Conservation (phyloP, 1,139 yeast genomes). For the Sugiyamaella pinicola region DNA sequence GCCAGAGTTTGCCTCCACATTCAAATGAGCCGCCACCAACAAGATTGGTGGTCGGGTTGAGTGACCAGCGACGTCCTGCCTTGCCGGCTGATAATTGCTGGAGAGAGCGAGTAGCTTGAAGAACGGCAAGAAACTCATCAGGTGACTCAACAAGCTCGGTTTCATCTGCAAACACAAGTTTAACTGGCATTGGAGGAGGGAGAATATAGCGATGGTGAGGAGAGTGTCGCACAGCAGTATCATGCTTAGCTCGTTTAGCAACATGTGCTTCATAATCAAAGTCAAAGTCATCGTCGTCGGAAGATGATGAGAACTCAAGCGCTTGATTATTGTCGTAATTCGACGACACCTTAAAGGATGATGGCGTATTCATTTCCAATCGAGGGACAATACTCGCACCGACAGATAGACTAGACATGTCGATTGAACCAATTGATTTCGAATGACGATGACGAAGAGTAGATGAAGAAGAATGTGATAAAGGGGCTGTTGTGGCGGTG, state of each 20-base stretch:
- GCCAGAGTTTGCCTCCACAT: slow-evolving; percentile 45
- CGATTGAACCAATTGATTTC: slow-evolving; percentile 23
- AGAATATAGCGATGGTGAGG: slow-evolving; percentile 10
- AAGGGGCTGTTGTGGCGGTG: not conserved
- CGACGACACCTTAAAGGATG: not conserved
- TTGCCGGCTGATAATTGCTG: slow-evolving; percentile 44
- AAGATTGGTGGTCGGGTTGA: slow-evolving; percentile 19
- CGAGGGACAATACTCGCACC: slow-evolving; percentile 19
- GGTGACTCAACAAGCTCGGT: slow-evolving; percentile 37
- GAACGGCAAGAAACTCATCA: slow-evolving; percentile 43
- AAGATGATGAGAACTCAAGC: slow-evolving; percentile 15
- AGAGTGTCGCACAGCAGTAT: not conserved
- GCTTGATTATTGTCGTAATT: slow-evolving; percentile 9
- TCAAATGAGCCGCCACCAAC: slow-evolving; percentile 42
- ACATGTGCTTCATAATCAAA: slow-evolving; percentile 18
- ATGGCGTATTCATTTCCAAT: slow-evolving; percentile 9
- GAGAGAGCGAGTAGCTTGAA: slow-evolving; percentile 47
- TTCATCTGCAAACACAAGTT: slow-evolving; percentile 32
- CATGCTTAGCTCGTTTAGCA: slow-evolving; percentile 7
- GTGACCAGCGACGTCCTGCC: slow-evolving; percentile 33
- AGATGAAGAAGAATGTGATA: not conserved
- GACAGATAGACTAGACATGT: slow-evolving; percentile 8
- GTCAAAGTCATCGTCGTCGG: slow-evolving; percentile 20
- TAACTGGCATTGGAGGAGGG: slow-evolving; percentile 36
- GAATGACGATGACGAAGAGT: slow-evolving; percentile 24